Evolutionary conservation across 2,329 filamentous ascomycete genomes (phyloP), one percentile per base, ranked within the genome.

Genomic region (Sclerotinia borealis): DNA sequence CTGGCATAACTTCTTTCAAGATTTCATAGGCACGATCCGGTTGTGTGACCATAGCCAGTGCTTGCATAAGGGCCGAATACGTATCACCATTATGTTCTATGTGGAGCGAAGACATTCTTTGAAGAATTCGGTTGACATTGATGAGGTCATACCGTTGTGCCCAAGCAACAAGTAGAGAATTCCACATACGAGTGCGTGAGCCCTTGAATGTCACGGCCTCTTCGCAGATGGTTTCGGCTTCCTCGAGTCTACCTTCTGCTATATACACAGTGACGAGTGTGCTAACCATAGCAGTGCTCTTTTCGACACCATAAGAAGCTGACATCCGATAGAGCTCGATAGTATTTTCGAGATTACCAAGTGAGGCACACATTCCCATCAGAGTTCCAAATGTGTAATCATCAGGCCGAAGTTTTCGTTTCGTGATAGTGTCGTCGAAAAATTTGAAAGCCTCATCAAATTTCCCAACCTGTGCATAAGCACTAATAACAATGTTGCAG

Each of bases 401-500:
- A 73, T 91, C 84, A 0, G 90, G 87, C 27, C 75, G 70, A 4
- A 85, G 70, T 37, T 65, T 77, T 71, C 66, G 74, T 69, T 68
- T 80, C 67, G 63, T 55, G 4, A 83, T 64, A 73, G 95, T 81
- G 11, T 81, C 76, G 22, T 86, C 80, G 70, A 96, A 92, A 55
- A 82, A 80, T 8, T 79, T 73, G 63, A 91, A 77, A 15, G 87
- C 88, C 7, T 84, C 83, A n/a, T 85, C 79, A 49, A 90, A 82
- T 72, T 95, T 85, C 54, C 85, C 81, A 0, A 83, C 82, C 68
- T 85, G 85, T 22, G 82, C 81, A 75, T 92, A 84, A 3, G 89
- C 87, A 70, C 88, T 85, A 51, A 98, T 79, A 34, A 96, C 76
- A 27, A 87, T 86, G 72, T 96, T 96, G 88, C 89, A 96, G 66